These are phyloP conservation scores for Cladorrhinum samala DNA, from an alignment of 495 filamentous ascomycete genomes.

Conservation along the genomic window DNA sequence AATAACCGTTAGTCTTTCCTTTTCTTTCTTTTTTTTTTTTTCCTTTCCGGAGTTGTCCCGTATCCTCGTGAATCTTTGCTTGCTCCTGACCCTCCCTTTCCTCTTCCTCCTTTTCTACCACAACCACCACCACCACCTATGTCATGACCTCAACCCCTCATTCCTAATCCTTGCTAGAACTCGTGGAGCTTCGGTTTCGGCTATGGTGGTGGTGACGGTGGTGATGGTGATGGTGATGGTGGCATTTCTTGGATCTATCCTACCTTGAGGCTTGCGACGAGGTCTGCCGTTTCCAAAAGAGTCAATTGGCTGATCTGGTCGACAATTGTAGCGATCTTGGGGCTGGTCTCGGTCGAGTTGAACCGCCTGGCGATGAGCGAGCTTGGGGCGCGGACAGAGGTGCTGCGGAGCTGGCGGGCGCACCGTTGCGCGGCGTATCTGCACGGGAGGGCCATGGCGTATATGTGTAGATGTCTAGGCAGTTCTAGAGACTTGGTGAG, in stretches of 20 bases:
- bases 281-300: slow-evolving; percentile 90
- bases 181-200: not conserved
- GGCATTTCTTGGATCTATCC: slow-evolving; percentile 1
- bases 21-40: not conserved
- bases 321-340: slow-evolving; percentile 88
- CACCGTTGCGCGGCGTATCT: slow-evolving; percentile 55
- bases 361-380: slow-evolving; percentile 45
- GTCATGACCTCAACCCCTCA: not conserved
- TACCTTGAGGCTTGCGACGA: slow-evolving; percentile 87
- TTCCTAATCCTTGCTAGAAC: not conserved
- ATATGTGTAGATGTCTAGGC: slow-evolving; percentile 5
- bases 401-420: slow-evolving; percentile 45
- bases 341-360: slow-evolving; percentile 70
- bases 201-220: not conserved
- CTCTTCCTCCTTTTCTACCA: not conserved
- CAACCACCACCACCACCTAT: not conserved
- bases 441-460: slow-evolving; percentile 37
- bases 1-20: not conserved
- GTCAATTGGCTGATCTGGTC: slow-evolving; percentile 98
- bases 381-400: slow-evolving; percentile 32
- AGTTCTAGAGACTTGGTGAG: not conserved
- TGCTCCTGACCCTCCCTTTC: not conserved
- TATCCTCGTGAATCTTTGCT: too few relatives aligned
- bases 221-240: not conserved
- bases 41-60: not conserved